Evolutionary conservation across 768 basidiomycete species (phyloP).

Genomic region (Lyophyllum decastes): DNA sequence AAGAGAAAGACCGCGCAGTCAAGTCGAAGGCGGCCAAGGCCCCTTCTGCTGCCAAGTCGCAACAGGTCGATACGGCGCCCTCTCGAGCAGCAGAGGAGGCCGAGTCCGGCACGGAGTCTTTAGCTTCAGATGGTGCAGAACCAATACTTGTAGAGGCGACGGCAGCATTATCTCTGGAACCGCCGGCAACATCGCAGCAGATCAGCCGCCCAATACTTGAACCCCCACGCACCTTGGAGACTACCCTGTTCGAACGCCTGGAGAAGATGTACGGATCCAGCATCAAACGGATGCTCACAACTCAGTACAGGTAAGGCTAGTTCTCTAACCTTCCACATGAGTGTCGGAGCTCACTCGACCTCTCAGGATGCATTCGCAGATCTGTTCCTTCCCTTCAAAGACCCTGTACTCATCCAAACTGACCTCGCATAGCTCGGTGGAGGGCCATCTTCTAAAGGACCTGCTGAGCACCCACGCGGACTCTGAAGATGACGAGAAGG

Average conservation of each 20-base stretch:
- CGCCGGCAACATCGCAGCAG: conserved; percentile 8
- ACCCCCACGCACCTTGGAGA: conserved; percentile 77
- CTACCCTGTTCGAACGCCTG: conserved; percentile 89
- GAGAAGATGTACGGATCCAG: conserved; percentile 83
- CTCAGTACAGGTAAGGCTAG: conserved; percentile 76
- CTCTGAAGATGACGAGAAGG: conserved; percentile 69
- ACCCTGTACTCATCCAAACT: conserved; percentile 78
- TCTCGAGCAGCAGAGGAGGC: background rate
- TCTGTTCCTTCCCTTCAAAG: conserved; percentile 84
- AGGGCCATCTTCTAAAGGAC: conserved; percentile 70
- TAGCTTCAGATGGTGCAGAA: background rate
- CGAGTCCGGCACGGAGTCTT: conserved; percentile 1
- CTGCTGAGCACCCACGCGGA: conserved; percentile 53
- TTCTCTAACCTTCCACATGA: background rate
- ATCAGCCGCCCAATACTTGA: conserved; percentile 31
- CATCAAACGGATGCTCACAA: conserved; percentile 84
- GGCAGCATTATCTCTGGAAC: background rate
- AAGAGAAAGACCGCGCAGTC: background rate
- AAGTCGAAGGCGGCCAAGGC: background rate
- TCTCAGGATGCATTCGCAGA: conserved; percentile 81
- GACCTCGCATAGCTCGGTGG: conserved; percentile 70
- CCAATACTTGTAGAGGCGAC: background rate
- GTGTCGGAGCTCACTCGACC: background rate
- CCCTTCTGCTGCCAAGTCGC: background rate
- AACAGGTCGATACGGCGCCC: background rate